These are phyloP conservation scores for Trifolium repens DNA, from an alignment of 306 rosid genomes.

Conservation along the genomic window DNA sequence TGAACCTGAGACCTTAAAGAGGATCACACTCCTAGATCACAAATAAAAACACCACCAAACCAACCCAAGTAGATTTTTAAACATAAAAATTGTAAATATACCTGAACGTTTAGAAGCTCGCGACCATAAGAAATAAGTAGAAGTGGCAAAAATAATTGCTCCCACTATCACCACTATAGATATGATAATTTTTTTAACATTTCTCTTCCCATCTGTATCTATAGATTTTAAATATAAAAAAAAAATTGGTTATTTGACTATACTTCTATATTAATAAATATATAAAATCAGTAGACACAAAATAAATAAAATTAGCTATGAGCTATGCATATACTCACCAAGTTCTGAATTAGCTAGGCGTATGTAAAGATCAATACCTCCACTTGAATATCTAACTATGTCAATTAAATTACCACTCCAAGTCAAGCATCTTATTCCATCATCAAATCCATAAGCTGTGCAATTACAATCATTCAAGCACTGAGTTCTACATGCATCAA, in stretches of 20 bases:
- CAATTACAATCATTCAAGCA: slow-evolving; percentile 44
- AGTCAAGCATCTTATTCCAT: slow-evolving; percentile 24
- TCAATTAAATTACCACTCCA: slow-evolving; percentile 42
- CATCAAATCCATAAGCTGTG: slow-evolving; percentile 36
- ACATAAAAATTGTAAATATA: too few relatives aligned
- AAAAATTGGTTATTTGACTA: not conserved
- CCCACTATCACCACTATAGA: slow-evolving; percentile 24
- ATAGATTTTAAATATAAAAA: not conserved
- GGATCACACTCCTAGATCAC: too few relatives aligned
- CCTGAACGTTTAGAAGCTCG: slow-evolving; percentile 14
- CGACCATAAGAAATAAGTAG: slow-evolving; percentile 31
- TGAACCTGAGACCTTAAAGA: too few relatives aligned
- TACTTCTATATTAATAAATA: slow-evolving; percentile 2
- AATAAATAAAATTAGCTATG: too few relatives aligned
- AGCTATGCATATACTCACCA: not conserved
- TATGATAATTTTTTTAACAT: not conserved
- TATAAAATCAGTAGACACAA: too few relatives aligned
- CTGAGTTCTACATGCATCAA: not conserved
- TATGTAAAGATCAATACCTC: slow-evolving; percentile 39
- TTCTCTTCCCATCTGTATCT: not conserved
- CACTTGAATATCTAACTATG: not conserved
- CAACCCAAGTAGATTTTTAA: too few relatives aligned
- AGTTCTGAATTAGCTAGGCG: not conserved
- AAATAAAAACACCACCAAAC: too few relatives aligned
- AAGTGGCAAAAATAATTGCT: not conserved